Percentiles rank a stretch among this genome's conserved stretches.
These are phyloP conservation scores for Cercospora sesami DNA, from an alignment of 2,329 filamentous ascomycete genomes.

Conservation along the genomic window DNA sequence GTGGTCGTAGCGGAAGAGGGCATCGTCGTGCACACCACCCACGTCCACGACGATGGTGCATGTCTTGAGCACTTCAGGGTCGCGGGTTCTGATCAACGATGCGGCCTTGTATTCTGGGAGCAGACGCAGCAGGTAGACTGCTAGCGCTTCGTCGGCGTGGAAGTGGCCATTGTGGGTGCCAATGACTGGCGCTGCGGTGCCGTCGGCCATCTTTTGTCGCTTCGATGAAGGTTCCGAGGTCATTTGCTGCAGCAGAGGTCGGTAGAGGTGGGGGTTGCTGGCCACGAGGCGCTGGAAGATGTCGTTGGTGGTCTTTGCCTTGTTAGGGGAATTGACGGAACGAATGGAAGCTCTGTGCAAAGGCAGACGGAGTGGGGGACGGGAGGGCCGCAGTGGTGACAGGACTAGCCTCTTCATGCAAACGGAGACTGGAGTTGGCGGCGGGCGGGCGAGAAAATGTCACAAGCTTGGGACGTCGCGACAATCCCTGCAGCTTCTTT, in stretches of 20 bases:
- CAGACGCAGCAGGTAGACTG: slow-evolving; percentile 90
- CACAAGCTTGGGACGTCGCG: background rate
- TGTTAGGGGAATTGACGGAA: slow-evolving; percentile 4
- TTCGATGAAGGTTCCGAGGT: slow-evolving; percentile 57
- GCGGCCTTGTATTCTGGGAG: slow-evolving; percentile 77
- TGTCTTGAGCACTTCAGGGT: slow-evolving; percentile 71
- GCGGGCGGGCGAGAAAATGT: background rate
- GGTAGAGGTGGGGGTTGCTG: slow-evolving; percentile 22
- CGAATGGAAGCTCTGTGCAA: background rate
- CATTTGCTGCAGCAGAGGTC: slow-evolving; percentile 24
- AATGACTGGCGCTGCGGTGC: slow-evolving; percentile 54
- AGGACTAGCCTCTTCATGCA: slow-evolving; percentile 11
- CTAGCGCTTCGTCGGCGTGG: slow-evolving; percentile 96
- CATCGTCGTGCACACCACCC: slow-evolving; percentile 86
- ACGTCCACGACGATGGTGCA: slow-evolving; percentile 98
- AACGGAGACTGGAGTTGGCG: background rate
- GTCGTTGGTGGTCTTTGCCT: slow-evolving; percentile 13
- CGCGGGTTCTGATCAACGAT: slow-evolving; percentile 79
- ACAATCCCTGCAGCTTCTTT: slow-evolving; percentile 1
- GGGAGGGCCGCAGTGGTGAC: background rate
- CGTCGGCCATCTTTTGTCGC: slow-evolving; percentile 72
- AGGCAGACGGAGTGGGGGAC: background rate
- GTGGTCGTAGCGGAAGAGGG: slow-evolving; percentile 83
- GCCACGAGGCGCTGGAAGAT: slow-evolving; percentile 18
- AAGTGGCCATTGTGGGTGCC: slow-evolving; percentile 98